These are phyloP conservation scores for Macrocybe sp. DNA, from an alignment of 1,284 basidiomycete species.

Conservation along the genomic window DNA sequence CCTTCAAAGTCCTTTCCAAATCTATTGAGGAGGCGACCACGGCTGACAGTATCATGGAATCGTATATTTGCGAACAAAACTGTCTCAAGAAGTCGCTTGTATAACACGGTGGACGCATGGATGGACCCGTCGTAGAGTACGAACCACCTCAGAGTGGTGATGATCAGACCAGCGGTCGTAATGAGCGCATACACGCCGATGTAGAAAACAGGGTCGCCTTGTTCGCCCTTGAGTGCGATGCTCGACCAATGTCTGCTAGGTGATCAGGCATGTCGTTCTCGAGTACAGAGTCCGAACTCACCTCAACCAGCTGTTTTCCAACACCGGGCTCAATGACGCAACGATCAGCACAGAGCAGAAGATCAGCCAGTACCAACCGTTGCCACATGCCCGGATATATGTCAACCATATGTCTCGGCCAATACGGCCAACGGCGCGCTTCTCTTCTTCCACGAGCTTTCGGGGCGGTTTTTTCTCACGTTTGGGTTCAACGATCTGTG, in stretches of 20 bases:
- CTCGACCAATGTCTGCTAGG: slow-evolving; percentile 63
- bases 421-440: slow-evolving; percentile 82
- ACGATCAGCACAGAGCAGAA: slow-evolving; percentile 58
- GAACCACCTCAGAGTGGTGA: slow-evolving; percentile 65
- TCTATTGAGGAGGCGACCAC: slow-evolving; percentile 82
- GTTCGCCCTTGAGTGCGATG: slow-evolving; percentile 29
- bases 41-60: slow-evolving; percentile 91
- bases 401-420: slow-evolving; percentile 74
- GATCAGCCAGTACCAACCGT: slow-evolving; percentile 63
- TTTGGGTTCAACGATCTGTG: slow-evolving; percentile 29
- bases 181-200: slow-evolving; percentile 71
- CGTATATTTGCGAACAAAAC: slow-evolving; percentile 89
- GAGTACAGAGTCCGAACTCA: slow-evolving; percentile 22
- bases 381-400: slow-evolving; percentile 74
- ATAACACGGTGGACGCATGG: slow-evolving; percentile 27
- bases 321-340: slow-evolving; percentile 69
- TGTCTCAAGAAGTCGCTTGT: slow-evolving; percentile 67
- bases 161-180: slow-evolving; percentile 46
- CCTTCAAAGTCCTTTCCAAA: slow-evolving; percentile 95
- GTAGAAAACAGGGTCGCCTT: slow-evolving; percentile 61
- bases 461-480: slow-evolving; percentile 66
- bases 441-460: slow-evolving; percentile 90
- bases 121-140: slow-evolving; percentile 61
- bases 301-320: slow-evolving; percentile 83
- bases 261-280: too few relatives aligned